phyloP scores from a whole-genome alignment of 129 eudicot species.

The Escallonia herrerae region DNA sequence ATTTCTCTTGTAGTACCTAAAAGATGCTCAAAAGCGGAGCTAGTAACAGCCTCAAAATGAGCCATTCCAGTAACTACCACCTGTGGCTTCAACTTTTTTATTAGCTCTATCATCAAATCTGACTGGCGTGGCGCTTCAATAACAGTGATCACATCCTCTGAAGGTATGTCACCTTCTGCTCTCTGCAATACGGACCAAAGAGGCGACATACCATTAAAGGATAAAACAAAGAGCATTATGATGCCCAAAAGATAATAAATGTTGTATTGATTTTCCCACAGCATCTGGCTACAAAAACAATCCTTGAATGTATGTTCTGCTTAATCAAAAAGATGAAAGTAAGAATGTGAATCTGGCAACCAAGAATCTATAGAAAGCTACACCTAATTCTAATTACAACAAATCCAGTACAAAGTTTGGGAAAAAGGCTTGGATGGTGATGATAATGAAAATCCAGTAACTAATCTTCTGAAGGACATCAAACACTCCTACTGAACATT shows the following conservation, averaged over 20 bases:
- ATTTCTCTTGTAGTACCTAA: conserved; percentile 64
- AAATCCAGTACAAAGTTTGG: too few relatives aligned
- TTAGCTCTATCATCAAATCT: conserved; percentile 87
- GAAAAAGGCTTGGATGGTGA: too few relatives aligned
- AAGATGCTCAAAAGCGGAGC: conserved; percentile 86
- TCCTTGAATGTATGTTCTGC: too few relatives aligned
- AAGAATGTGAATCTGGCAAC: too few relatives aligned
- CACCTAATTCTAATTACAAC: too few relatives aligned
- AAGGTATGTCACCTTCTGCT: conserved; percentile 23
- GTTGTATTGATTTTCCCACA: too few relatives aligned
- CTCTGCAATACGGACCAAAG: conserved; percentile 30
- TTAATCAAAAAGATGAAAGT: too few relatives aligned
- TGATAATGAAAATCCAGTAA: too few relatives aligned
- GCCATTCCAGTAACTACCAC: conserved; percentile 95
- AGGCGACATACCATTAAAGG: conserved; percentile 1
- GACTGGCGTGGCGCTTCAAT: conserved; percentile 97
- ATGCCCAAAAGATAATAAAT: background rate
- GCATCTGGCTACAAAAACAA: too few relatives aligned
- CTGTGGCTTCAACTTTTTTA: conserved; percentile 88
- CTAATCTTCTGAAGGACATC: too few relatives aligned
- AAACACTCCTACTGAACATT: too few relatives aligned
- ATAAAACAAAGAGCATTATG: conserved; percentile 5
- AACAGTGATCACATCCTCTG: conserved; percentile 61
- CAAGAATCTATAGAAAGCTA: too few relatives aligned
- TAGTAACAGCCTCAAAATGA: conserved; percentile 83